Percentiles rank a stretch among this genome's conserved stretches.
Conservation (phyloP, 176 grass and related monocot species). For the Secale cereale region DNA sequence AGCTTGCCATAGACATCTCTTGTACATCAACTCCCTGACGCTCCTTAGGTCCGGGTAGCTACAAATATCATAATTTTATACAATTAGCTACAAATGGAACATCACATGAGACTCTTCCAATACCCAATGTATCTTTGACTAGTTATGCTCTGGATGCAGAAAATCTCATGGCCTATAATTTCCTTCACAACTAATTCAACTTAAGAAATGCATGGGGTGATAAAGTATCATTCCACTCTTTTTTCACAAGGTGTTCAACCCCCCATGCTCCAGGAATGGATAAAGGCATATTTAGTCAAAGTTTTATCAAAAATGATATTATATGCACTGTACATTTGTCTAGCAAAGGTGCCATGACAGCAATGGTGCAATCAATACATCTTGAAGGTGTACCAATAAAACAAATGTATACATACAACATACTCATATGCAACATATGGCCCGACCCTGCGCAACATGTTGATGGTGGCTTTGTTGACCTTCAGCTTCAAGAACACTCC, state of each 20-base stretch:
- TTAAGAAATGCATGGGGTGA: not conserved
- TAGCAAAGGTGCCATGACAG: not conserved
- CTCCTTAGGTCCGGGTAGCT: constrained; percentile 79
- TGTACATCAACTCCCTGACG: constrained; percentile 71
- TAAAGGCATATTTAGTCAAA: not conserved
- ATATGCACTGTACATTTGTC: not conserved
- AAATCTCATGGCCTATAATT: too few species aligned
- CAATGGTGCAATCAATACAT: not conserved
- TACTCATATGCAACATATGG: constrained; percentile 97
- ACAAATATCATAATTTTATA: not conserved
- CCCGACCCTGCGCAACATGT: constrained; percentile 82
- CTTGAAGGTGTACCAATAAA: not conserved
- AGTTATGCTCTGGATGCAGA: too few species aligned
- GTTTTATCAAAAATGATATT: not conserved
- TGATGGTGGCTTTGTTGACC: constrained; percentile 64
- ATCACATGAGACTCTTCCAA: not conserved
- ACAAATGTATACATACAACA: not conserved
- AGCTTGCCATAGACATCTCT: constrained; percentile 73
- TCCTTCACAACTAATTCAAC: not conserved
- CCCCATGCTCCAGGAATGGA: not conserved
- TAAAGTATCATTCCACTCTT: not conserved
- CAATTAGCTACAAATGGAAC: not conserved
- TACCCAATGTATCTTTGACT: not conserved
- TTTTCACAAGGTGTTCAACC: not conserved
- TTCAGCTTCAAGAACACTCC: constrained; percentile 64